phyloP scores from a whole-genome alignment of 169 alveolate species.

The Eimeria sp. region DNA sequence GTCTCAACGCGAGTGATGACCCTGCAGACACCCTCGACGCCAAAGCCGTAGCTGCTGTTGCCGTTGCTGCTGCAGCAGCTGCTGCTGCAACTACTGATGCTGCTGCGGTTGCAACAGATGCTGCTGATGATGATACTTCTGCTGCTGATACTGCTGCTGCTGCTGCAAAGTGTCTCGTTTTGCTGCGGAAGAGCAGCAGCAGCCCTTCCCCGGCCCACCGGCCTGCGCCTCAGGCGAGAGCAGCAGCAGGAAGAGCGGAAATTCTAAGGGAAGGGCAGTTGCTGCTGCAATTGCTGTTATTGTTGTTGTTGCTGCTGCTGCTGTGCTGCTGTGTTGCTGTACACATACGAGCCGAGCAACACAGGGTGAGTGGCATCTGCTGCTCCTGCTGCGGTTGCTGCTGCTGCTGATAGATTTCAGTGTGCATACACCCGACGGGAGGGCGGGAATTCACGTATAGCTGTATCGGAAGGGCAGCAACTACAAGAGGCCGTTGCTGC shows the following conservation, averaged over 20 bases:
- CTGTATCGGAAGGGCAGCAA: not conserved
- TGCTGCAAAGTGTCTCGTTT: not conserved
- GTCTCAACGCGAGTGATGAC: not conserved
- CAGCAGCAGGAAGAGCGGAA: not conserved
- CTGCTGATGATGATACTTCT: not conserved
- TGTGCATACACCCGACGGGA: not conserved
- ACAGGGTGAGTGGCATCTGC: not conserved
- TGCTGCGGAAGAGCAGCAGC: not conserved
- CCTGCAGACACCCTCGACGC: not conserved
- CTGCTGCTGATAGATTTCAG: constrained; percentile 37
- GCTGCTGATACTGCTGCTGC: constrained; percentile 39
- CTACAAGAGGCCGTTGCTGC: constrained; percentile 31
- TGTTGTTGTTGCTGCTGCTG: constrained; percentile 17
- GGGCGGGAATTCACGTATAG: not conserved
- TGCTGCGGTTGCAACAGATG: not conserved
- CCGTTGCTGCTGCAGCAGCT: constrained; percentile 17
- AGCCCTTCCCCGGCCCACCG: not conserved
- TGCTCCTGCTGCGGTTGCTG: not conserved
- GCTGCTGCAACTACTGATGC: constrained; percentile 27
- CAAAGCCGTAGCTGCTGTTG: not conserved
- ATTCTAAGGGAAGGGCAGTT: not conserved
- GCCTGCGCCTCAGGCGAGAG: not conserved
- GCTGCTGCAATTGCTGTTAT: constrained; percentile 18
- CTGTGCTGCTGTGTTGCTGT: not conserved
- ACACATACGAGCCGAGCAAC: not conserved